Evolutionary conservation across 2,329 filamentous ascomycete species (phyloP).

Genomic region (Metarhizium humberi): DNA sequence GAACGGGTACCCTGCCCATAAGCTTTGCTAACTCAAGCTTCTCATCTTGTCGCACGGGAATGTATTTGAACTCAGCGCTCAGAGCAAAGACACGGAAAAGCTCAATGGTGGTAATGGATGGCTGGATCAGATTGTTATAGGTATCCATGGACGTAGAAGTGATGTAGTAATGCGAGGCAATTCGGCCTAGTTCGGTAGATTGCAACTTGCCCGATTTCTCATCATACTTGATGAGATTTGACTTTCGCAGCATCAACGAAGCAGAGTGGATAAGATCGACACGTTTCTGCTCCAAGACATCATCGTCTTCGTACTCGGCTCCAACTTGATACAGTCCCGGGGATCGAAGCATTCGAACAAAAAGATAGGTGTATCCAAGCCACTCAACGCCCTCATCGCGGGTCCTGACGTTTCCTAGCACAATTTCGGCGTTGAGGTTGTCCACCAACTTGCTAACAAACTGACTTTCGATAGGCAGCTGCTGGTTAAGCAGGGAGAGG

Average conservation of each 20-base stretch:
- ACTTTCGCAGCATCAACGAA: slow-evolving; percentile 75
- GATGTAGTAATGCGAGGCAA: slow-evolving; percentile 98
- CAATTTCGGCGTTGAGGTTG: slow-evolving; percentile 92
- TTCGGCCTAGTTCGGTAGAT: slow-evolving; percentile 86
- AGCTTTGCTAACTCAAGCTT: slow-evolving; percentile 93
- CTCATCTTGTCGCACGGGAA: slow-evolving; percentile 93
- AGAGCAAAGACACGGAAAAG: slow-evolving; percentile 93
- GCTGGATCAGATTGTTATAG: slow-evolving; percentile 92
- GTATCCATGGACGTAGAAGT: slow-evolving; percentile 93
- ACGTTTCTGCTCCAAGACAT: slow-evolving; percentile 85
- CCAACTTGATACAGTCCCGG: slow-evolving; percentile 93
- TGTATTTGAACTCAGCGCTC: slow-evolving; percentile 98
- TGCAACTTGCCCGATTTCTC: slow-evolving; percentile 84
- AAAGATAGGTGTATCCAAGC: slow-evolving; percentile 97
- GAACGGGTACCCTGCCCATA: slow-evolving; percentile 81
- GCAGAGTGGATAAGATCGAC: slow-evolving; percentile 97
- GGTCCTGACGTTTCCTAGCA: slow-evolving; percentile 83
- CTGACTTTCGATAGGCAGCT: slow-evolving; percentile 94
- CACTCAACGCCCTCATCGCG: slow-evolving; percentile 97
- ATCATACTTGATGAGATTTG: slow-evolving; percentile 88
- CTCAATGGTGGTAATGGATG: slow-evolving; percentile 86
- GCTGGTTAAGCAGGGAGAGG: slow-evolving; percentile 90
- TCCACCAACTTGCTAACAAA: slow-evolving; percentile 88
- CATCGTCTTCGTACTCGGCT: slow-evolving; percentile 89
- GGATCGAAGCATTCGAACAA: slow-evolving; percentile 93